Base-by-base conservation (phyloP, 768 basidiomycete species). In the Scleroderma citrinum region DNA sequence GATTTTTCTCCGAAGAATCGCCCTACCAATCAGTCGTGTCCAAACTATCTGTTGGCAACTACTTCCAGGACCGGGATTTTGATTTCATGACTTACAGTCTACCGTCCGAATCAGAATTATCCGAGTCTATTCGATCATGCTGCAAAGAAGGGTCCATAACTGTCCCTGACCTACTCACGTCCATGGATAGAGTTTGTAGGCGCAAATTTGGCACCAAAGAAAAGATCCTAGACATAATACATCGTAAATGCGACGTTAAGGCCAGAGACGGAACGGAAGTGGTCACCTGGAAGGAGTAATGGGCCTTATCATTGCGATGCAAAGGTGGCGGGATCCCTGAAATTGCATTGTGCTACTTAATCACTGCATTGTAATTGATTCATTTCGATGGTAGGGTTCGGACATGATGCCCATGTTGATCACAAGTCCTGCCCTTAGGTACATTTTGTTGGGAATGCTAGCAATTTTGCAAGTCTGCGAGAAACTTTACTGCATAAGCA, bases 81-180 rank as follows among this genome's bases (percentile, higher is more conserved):
- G 42, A 54, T 17, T 55, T 57, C 32, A 72, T 71, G 69, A 54
- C 56, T 31, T 75, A 75, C 58, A 78, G 80, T 47, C 72, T 99
- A 40, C 95, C 93, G 1, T 80, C 82, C 13, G 93, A 98, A 64
- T 67, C 71, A 37, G 81, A 84, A 56, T 83, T 99, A 54, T 72
- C 77, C 39, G 66, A 74, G 16, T 66, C 85, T 35, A 83, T 97
- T 36, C 73, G 30, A 48, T 32, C 52, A 14, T 46, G 44, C 4
- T 60, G 56, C 48, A 49, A 47, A 46, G 67, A 53, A 83, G 92
- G 47, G 68, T 76, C 59, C 44, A 56, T 56, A 19, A 29, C 56
- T 6, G 55, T 67, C 34, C 44, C 61, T 7, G 41, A 32, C 24
- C 29, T 67, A 17, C 58, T 67, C 29, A 53, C 47, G 14, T 42